phyloP scores from a whole-genome alignment of 148 eudicot genomes.

The Vaccinium myrtillus region DNA sequence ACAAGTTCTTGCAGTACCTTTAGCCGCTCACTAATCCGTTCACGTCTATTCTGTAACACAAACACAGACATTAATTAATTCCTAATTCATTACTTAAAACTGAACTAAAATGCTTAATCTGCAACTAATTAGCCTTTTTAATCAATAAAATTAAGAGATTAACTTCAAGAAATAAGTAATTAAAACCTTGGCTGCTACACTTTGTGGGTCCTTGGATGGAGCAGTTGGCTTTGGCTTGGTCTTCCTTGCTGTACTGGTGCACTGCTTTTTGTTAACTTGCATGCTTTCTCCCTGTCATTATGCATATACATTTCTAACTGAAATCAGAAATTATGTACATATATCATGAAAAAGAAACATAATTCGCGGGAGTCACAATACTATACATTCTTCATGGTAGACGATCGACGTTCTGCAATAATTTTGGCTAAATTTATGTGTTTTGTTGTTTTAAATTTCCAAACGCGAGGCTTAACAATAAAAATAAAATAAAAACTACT shows the following conservation, averaged over 20 bases:
- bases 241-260: slow-evolving; percentile 55
- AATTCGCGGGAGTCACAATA: too few relatives aligned
- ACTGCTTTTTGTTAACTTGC: slow-evolving; percentile 71
- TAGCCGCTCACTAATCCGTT: slow-evolving; percentile 86
- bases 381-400: too few relatives aligned
- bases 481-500: too few relatives aligned
- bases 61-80: slow-evolving; percentile 1
- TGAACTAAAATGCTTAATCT: neutral
- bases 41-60: slow-evolving; percentile 77
- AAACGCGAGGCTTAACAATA: too few relatives aligned
- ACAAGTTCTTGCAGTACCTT: slow-evolving; percentile 91
- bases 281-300: slow-evolving; percentile 59
- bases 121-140: neutral
- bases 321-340: too few relatives aligned
- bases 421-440: too few relatives aligned
- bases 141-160: neutral
- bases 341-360: too few relatives aligned
- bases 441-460: too few relatives aligned
- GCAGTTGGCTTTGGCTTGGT: slow-evolving; percentile 45
- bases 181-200: slow-evolving; percentile 93
- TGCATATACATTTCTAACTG: too few relatives aligned
- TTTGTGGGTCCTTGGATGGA: slow-evolving; percentile 80
- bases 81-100: neutral
- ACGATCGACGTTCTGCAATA: too few relatives aligned
- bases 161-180: neutral